These are phyloP conservation scores for Pseudohalonectria lignicola DNA, from an alignment of 2,329 filamentous ascomycete species.

Conservation along the genomic window DNA sequence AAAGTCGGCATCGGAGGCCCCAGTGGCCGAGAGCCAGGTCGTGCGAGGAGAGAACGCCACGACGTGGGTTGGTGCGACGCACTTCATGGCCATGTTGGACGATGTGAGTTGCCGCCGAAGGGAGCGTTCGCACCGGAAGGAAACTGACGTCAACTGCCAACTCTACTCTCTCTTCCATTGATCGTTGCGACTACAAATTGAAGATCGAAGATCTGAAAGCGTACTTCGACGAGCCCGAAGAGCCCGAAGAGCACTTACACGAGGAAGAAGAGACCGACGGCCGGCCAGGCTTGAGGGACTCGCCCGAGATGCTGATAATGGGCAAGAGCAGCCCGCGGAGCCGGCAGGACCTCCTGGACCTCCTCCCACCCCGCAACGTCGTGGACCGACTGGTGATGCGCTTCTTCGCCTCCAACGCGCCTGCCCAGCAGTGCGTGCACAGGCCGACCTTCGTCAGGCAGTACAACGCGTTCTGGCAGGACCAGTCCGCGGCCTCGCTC, in stretches of 20 bases:
- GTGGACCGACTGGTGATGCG: constrained; percentile 38
- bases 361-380: constrained; percentile 32
- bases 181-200: too few species aligned
- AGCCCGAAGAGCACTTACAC: constrained; percentile 14
- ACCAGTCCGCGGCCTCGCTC: constrained; percentile 8
- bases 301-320: constrained; percentile 31
- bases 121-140: neutral
- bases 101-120: constrained; percentile 32
- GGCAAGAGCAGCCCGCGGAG: constrained; percentile 23
- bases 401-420: constrained; percentile 42
- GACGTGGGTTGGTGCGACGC: constrained; percentile 47
- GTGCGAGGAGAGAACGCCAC: constrained; percentile 29
- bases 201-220: constrained; percentile 50
- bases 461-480: constrained; percentile 18
- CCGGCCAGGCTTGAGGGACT: constrained; percentile 13
- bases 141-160: constrained; percentile 1
- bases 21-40: too few species aligned
- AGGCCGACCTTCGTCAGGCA: constrained; percentile 23
- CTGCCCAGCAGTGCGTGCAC: constrained; percentile 41
- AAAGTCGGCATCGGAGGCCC: too few species aligned
- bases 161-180: too few species aligned
- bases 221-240: constrained; percentile 40
- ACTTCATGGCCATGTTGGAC: constrained; percentile 49
- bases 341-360: constrained; percentile 33
- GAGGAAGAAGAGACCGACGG: constrained; percentile 20